These are phyloP conservation scores for Fusarium papillatum DNA, from an alignment of 2,329 filamentous ascomycete species.

Conservation along the genomic window DNA sequence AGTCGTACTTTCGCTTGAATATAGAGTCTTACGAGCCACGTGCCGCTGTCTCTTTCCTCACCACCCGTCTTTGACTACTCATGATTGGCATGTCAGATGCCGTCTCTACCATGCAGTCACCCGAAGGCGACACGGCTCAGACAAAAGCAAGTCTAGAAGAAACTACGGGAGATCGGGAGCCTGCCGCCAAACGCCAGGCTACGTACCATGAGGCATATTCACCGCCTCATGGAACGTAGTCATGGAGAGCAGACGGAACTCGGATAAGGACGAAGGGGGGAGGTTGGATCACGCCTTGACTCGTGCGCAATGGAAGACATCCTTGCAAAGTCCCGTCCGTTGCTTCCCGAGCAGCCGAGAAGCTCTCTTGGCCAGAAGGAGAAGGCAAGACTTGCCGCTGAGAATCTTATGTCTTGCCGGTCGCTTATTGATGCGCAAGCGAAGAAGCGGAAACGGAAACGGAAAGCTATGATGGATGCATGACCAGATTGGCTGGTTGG, in stretches of 20 bases:
- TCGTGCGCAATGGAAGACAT: constrained; percentile 28
- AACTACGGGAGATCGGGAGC: not conserved
- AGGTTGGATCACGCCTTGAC: constrained; percentile 34
- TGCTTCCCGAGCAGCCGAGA: constrained; percentile 20
- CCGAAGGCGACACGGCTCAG: constrained; percentile 17
- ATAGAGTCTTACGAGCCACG: constrained; percentile 21
- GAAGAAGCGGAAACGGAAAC: not conserved
- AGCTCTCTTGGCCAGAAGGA: not conserved
- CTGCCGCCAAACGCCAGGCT: not conserved
- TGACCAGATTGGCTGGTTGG: not conserved
- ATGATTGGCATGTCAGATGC: constrained; percentile 41
- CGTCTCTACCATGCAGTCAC: constrained; percentile 34
- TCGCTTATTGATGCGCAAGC: constrained; percentile 2
- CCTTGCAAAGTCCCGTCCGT: constrained; percentile 20
- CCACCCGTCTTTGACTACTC: constrained; percentile 34
- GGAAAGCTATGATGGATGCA: not conserved
- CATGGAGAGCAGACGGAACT: constrained; percentile 5
- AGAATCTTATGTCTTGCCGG: constrained; percentile 18
- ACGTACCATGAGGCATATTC: constrained; percentile 1
- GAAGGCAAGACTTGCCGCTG: constrained; percentile 9
- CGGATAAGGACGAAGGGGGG: constrained; percentile 18
- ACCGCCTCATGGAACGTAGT: constrained; percentile 15
- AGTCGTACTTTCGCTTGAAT: constrained; percentile 31
- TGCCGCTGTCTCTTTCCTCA: constrained; percentile 33
- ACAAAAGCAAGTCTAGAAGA: constrained; percentile 14